Base-by-base conservation (phyloP, 164 flowering plant genomes). In the Magnolia changhungtana region DNA sequence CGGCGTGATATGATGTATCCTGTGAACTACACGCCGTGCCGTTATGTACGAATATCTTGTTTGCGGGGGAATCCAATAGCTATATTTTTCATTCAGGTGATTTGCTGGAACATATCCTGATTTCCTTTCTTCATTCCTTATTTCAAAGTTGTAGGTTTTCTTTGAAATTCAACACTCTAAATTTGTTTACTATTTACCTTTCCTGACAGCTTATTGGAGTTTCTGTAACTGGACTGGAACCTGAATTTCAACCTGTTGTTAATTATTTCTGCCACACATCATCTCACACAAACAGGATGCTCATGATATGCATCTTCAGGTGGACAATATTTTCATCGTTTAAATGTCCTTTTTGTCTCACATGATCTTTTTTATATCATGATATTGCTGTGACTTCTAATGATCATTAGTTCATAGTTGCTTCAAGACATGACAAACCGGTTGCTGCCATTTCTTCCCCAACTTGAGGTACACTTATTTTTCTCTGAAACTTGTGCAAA, bases 11-110 rank as follows among this genome's bases (percentile, higher is more conserved):
- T 92, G 96, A 78, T 87, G 76, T 95, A 95, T 72, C 95, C 94
- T 69, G 86, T 88, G 90, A 90, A 87, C 79, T 95, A 95, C 83
- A 88, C 95, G 50, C 96, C 98, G 52, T 92, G 98, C 80, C 93
- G 95, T 72, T 95, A 88, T 81, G 96, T 95, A 18, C 83, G 96
- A 70, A 87, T 95, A 83, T 91, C 98, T 79, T 95, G 98, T 83
- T 86, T 95, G 85, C 89, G 97, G 14, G 98, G 98, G 72, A 95
- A 88, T 82, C 98, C 98, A 50, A 95, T 95, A 64, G 95, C 97
- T 51, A 81, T 95, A 66, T 95, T 91, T 80, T 95, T 90, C 82
- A 86, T 95, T 80, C 97, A 94, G 98, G 98, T 94, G 65, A 78
- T 58, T 16, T 52, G 3, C 72, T 74, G 31, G 21, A 73, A 50